Base-by-base conservation (phyloP, 192 early-diverging fungal genomes). In the Chytriomyces confervae region DNA sequence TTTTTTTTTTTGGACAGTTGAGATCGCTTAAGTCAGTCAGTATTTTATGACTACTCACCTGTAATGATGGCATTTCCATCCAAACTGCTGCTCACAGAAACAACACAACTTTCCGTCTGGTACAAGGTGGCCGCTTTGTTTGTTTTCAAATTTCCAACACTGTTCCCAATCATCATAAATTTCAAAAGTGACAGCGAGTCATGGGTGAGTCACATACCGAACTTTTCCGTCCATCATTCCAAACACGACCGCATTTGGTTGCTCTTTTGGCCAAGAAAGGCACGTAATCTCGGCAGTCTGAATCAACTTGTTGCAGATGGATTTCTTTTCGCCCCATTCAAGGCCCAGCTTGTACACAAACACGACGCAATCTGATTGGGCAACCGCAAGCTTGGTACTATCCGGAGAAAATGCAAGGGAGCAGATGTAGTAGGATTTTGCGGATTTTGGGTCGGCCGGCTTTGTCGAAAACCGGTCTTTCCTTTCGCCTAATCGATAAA, bases 291-390 rank as follows among this genome's bases (percentile, higher is more conserved):
- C 90, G 7, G 84, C 84, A 1, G 81, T 82, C 66, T 91, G 90
- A 62, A 91, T 89, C 48, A 91, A 80, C 76, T 91, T 91, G 84
- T 91, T 91, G 79, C 88, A 89, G 62, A 91, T 91, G 20, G 82
- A 83, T 60, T 91, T 91, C 61, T 91, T 91, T 68, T 91, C 90
- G 16, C 90, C 90, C 90, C 90, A 91, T 50, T 91, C 90, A 43
- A 89, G 78, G 6, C 90, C 90, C 13, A 91, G 79, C 62, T 87
- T 91, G 83, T 91, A 91, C 7, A 91, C 89, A 70, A 89, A 91
- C 9, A 91, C 89, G 16, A 86, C 86, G 75, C 83, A 81, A 75
- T 91, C 90, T 13, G 84, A 80, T 69, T 91, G 90, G 1, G 90
- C 90, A 18, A 91, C 86, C 2, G 90, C 90, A 27, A 91, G 82